phyloP scores from a whole-genome alignment of 495 filamentous ascomycete genomes.

The Aspergillus ellipticus region DNA sequence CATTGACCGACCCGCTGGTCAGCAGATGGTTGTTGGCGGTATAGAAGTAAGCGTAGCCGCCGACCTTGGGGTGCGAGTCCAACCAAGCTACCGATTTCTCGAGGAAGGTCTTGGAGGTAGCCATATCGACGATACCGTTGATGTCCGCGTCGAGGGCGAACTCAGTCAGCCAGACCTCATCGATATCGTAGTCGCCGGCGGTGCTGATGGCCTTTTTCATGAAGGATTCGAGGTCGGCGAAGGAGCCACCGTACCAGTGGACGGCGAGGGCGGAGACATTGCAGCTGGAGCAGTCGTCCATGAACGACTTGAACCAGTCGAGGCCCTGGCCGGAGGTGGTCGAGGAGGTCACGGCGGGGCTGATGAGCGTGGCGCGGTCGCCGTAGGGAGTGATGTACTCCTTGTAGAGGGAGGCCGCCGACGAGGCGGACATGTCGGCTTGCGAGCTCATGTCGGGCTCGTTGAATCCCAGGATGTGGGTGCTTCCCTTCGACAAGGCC shows the following conservation, averaged over 20 bases:
- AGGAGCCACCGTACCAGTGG: background rate
- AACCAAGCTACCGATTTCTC: background rate
- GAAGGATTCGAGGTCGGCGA: background rate
- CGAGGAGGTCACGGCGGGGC: conserved; percentile 1
- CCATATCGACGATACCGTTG: background rate
- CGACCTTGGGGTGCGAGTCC: background rate
- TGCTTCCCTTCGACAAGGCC: background rate
- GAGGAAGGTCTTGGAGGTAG: background rate
- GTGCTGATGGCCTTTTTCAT: background rate
- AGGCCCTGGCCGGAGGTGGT: background rate
- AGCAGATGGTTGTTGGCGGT: background rate
- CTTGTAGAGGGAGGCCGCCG: background rate
- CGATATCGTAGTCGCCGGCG: background rate
- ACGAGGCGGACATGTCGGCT: background rate
- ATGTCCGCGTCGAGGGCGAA: background rate
- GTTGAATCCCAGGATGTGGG: background rate
- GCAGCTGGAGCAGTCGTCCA: background rate
- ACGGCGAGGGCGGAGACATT: background rate
- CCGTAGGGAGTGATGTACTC: conserved; percentile 1
- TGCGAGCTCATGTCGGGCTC: background rate
- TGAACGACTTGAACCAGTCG: background rate
- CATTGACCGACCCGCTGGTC: background rate
- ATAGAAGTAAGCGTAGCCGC: background rate
- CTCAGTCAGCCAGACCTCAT: conserved; percentile 1
- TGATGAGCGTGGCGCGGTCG: background rate